Evolutionary conservation across 1,139 yeast genomes (phyloP).

Genomic region (Debaryomycetaceae sp.): DNA sequence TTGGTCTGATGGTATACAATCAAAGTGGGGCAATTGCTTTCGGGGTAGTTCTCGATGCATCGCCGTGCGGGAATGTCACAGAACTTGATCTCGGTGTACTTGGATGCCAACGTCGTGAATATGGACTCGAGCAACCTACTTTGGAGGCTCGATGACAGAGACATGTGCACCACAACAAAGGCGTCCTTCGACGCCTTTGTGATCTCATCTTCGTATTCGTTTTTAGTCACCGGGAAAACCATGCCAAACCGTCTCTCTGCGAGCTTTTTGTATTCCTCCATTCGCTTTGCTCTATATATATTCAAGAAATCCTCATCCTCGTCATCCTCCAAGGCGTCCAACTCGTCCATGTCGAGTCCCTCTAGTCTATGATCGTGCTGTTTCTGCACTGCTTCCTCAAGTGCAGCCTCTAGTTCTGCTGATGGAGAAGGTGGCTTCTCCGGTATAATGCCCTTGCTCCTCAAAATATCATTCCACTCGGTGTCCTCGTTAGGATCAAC

Average conservation of each 20-base stretch:
- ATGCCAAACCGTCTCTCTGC: constrained; percentile 67
- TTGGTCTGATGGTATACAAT: constrained; percentile 74
- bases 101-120: constrained; percentile 48
- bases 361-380: constrained; percentile 79
- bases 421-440: constrained; percentile 89
- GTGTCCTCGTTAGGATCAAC: constrained; percentile 96
- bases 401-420: constrained; percentile 78
- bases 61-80: constrained; percentile 86
- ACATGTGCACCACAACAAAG: constrained; percentile 75
- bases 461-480: constrained; percentile 94
- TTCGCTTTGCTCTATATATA: constrained; percentile 69
- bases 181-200: constrained; percentile 66
- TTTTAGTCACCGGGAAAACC: constrained; percentile 74
- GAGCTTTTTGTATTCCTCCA: constrained; percentile 65
- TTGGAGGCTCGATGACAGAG: constrained; percentile 67
- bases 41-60: constrained; percentile 91
- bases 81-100: constrained; percentile 78
- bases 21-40: constrained; percentile 84
- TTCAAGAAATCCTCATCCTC: constrained; percentile 75
- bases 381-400: constrained; percentile 73
- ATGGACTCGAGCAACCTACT: constrained; percentile 64
- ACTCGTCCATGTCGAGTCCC: constrained; percentile 69
- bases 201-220: constrained; percentile 82
- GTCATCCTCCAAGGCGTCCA: constrained; percentile 77
- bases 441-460: constrained; percentile 89